Conservation (phyloP, 2,329 filamentous ascomycete genomes). For the Stachybotrys chlorohalonatus region DNA sequence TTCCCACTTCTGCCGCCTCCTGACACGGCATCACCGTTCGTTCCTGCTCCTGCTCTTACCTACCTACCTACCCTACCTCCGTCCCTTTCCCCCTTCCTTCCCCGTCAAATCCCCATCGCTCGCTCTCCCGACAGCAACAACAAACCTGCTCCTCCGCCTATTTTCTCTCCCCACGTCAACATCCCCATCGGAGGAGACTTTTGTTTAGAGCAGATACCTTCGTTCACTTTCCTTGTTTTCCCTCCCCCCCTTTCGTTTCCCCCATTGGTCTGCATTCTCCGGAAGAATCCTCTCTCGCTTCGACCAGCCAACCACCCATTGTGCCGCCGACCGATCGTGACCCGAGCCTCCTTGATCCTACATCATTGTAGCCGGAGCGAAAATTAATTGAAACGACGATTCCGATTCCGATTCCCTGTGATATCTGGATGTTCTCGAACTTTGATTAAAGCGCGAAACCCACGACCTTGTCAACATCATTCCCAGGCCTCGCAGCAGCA, state of each 20-base stretch:
- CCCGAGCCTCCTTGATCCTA: background rate
- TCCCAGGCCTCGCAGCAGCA: background rate
- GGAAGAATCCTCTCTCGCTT: background rate
- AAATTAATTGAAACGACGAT: background rate
- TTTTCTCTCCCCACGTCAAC: background rate
- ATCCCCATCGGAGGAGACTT: background rate
- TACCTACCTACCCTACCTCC: background rate
- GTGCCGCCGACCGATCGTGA: background rate
- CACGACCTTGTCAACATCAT: background rate
- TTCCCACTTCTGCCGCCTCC: background rate
- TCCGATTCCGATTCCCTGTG: background rate
- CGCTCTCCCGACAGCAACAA: background rate
- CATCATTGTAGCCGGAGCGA: no score
- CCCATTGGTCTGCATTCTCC: slow-evolving; percentile 3
- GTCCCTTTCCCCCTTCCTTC: background rate
- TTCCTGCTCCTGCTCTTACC: slow-evolving; percentile 1
- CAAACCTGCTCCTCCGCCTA: background rate
- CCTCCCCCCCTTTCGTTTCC: slow-evolving; percentile 5
- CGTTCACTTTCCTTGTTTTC: background rate
- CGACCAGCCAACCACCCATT: background rate
- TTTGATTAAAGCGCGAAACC: background rate
- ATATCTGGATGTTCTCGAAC: background rate
- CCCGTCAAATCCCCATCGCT: background rate
- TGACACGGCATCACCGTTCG: background rate
- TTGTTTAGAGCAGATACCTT: background rate